Evolutionary conservation across 768 basidiomycete species (phyloP).

Genomic region (Suillus luteus): DNA sequence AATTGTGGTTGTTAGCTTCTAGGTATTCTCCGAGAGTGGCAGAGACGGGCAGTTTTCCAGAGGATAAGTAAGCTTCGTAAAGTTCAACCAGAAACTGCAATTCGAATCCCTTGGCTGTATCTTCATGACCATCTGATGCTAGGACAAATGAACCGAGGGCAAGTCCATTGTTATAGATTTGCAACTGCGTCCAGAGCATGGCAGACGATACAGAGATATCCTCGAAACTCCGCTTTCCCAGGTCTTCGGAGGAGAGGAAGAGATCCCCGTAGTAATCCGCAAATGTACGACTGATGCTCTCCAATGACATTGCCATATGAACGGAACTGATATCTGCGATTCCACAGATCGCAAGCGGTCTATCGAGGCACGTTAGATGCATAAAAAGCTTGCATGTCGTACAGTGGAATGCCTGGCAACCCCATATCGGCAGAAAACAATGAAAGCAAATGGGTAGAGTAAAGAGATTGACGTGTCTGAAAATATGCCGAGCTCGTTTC

Average conservation of each 20-base stretch:
- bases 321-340: constrained; percentile 40
- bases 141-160: constrained; percentile 66
- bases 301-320: constrained; percentile 54
- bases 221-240: constrained; percentile 58
- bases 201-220: constrained; percentile 64
- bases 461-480: constrained; percentile 66
- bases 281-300: constrained; percentile 58
- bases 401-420: constrained; percentile 70
- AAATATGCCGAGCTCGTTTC: constrained; percentile 46
- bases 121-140: constrained; percentile 34
- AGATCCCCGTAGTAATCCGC: constrained; percentile 50
- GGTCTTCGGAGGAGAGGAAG: constrained; percentile 44
- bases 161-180: constrained; percentile 67
- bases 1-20: constrained; percentile 46
- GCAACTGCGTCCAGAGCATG: constrained; percentile 65
- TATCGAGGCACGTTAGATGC: constrained; percentile 52
- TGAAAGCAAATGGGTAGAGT: constrained; percentile 69
- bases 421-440: constrained; percentile 77
- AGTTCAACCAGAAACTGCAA: constrained; percentile 53
- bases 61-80: constrained; percentile 53
- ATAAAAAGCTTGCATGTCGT: constrained; percentile 58
- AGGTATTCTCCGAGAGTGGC: constrained; percentile 53
- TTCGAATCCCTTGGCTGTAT: constrained; percentile 54
- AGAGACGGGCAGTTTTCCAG: constrained; percentile 46
- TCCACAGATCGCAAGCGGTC: constrained; percentile 42